Evolutionary conservation across 1,284 basidiomycete genomes (phyloP), one percentile per base, ranked within the genome.

Genomic region (Phellopilus nigrolimitatus): DNA sequence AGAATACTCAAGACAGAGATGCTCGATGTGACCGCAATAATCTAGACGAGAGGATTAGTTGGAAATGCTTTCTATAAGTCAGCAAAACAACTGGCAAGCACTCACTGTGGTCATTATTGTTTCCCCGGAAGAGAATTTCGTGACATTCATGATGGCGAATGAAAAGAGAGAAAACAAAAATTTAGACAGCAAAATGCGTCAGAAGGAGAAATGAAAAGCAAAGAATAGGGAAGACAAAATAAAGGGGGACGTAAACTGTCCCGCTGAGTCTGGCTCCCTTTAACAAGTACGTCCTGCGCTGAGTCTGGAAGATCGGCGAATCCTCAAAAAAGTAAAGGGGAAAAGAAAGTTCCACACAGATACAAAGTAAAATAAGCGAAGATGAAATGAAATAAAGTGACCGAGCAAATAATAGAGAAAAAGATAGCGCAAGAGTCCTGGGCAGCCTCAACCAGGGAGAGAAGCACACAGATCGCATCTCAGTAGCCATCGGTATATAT

Each of bases 21-120:
- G n/a, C 76, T 56, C 10, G 79, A 75, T 57, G 81, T 77, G 38
- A 72, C 61, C 55, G 76, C 72, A 45, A 80, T 70, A 38, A 69
- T 67, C 81, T 82, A 48, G 28, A 12, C 10, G 3, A 31, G 15
- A 39, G 34, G 37, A 15, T 36, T 36, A n/a, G 36, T 33, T 12
- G 25, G 10, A 27, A 9, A 10, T 28, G n/a, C 12, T n/a, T n/a
- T n/a, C 15, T 34, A 21, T 15, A n/a, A 7, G n/a, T 43, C 33
- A n/a, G n/a, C n/a, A 15, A 36, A 15, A 10, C 8, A 30, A 36
- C 15, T 22, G 28, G 13, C 40, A 4, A 13, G 19, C 22, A 71
- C 76, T 66, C 62, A 80, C 78, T 49, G 74, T 68, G 40, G 73
- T 69, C 24, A 72, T 71, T 50, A 62, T 66, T 43, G 69, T 61